Evolutionary conservation across 495 filamentous ascomycete species (phyloP), one percentile per base, ranked within the genome.

Genomic region (Bacidia rubella): DNA sequence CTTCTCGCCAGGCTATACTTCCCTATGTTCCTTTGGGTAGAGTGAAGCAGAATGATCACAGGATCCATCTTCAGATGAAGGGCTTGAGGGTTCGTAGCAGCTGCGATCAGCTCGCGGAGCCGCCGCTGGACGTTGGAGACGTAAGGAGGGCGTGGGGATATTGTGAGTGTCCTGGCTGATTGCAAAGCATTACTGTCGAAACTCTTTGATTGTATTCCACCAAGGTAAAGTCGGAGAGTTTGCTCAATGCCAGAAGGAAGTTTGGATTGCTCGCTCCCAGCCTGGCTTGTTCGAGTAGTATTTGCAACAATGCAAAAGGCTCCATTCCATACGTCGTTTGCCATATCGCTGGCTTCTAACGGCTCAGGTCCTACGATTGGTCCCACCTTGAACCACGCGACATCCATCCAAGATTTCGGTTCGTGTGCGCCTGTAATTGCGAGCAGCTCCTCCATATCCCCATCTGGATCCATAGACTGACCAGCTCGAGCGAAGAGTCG

Each of bases 351-450:
- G 56, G 2, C 59, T 60, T 43, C 79, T 78, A 41, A 73, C 71
- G 66, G 59, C n/a, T 81, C 75, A 2, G 72, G 57, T 12, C 51
- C 66, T n/a, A 78, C 71, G 43, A 92, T 80, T 57, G 84, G 82
- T 15, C 84, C 81, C 27, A 96, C 80, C 47, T 75, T 82, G 67
- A 95, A 96, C 90, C 92, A 97, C 3, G 85, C 89, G 38, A 93
- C 83, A 17, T 79, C 84, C 29, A 15, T 7, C 5, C 7, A 5
- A 32, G 71, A 47, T 27, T 40, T 24, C 2, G 1, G 32, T 23
- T 32, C 2, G 12, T 47, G 38, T 38, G 39, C 45, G 10, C 12
- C 47, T 15, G 47, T 19, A 17, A 54, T 24, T 38, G 54, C 32
- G 11, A 59, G 15, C 4, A 62, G 43, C 23, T 62, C 60, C 38